Evolutionary conservation across 768 basidiomycete genomes (phyloP), one percentile per base, ranked within the genome.

Genomic region (Paxillus ammoniavirescens): DNA sequence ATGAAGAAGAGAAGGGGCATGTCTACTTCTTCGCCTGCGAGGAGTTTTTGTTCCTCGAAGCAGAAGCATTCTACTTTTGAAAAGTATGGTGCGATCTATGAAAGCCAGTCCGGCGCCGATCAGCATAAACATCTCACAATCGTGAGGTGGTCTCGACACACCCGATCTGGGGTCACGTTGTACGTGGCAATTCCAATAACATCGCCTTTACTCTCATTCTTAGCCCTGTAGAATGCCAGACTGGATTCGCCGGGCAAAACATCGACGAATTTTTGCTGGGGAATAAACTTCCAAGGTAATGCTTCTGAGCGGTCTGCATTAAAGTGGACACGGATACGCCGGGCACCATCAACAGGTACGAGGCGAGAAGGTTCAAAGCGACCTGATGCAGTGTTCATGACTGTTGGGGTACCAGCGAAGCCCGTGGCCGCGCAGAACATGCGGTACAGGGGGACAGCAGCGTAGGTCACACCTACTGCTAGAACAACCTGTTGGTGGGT

Each of bases 31-130:
- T 99, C 97, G 28, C 89, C 87, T 0, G 95, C 94, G 23, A 97
- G 76, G 9, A 99, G 82, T 62, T 87, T 90, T 72, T 99, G 97
- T 68, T 99, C 97, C 69, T 99, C 97, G 61, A 99, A 99, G 72
- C 97, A 99, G 77, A 99, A 99, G 61, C 97, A 99, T 70, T 99
- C 97, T 12, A 99, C 93, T 75, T 99, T 99, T 47, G 95, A 93
- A 66, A 99, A 99, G 71, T 98, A 98, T 0, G 96, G 94, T 8
- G 97, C 97, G 60, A 98, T 82, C 96, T 98, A 64, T 17, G 31
- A 35, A 42, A 6, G 26, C 2, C 6, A 26, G 26, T 26, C 21
- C 21, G 26, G 28, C 41, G 12, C 33, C 1, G 9, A 33, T 33
- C 35, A 35, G 35, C 35, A 35, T 12, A 21, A 21, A 30, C 15